A percentile compares a stretch with the other conserved stretches of the same genome.
These are phyloP conservation scores for Neonectria neomacrospora DNA, from an alignment of 2,329 filamentous ascomycete species.

Conservation along the genomic window DNA sequence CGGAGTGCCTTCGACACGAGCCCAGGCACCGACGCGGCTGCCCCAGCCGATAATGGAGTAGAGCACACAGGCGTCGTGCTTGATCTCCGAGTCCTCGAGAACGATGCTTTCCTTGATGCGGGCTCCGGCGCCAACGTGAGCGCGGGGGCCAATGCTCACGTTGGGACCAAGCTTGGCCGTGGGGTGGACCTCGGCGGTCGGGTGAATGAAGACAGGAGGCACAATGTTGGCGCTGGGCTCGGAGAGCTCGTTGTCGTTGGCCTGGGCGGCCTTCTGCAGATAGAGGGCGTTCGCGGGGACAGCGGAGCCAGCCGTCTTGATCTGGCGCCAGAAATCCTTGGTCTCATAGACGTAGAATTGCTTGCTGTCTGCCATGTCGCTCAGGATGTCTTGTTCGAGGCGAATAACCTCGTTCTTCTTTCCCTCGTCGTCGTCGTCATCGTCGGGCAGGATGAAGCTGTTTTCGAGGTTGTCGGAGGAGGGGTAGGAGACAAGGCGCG, in stretches of 20 bases:
- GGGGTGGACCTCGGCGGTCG: slow-evolving; percentile 87
- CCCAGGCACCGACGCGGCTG: slow-evolving; percentile 97
- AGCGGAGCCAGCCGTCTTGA: slow-evolving; percentile 98
- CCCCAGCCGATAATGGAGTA: slow-evolving; percentile 98
- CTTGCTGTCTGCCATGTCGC: slow-evolving; percentile 95
- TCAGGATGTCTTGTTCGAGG: slow-evolving; percentile 95
- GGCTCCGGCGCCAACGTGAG: slow-evolving; percentile 82
- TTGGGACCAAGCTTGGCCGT: slow-evolving; percentile 97
- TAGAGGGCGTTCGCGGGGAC: slow-evolving; percentile 97
- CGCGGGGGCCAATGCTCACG: slow-evolving; percentile 94
- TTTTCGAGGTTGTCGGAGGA: slow-evolving; percentile 91
- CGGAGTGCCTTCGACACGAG: slow-evolving; percentile 94
- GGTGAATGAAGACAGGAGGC: slow-evolving; percentile 94
- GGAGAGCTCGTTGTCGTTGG: slow-evolving; percentile 79
- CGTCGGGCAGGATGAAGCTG: slow-evolving; percentile 60
- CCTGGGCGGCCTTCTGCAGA: slow-evolving; percentile 92
- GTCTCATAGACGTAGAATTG: slow-evolving; percentile 99
- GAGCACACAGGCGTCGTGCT: slow-evolving; percentile 94
- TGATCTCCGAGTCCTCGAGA: slow-evolving; percentile 93
- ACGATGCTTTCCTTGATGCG: slow-evolving; percentile 97
- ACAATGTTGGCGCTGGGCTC: slow-evolving; percentile 88
- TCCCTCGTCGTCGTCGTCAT: slow-evolving; percentile 78
- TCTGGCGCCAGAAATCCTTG: slow-evolving; percentile 99
- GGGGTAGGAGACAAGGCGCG: slow-evolving; percentile 89
- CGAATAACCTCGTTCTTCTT: slow-evolving; percentile 88